phyloP scores from a whole-genome alignment of 768 basidiomycete species.

The Trametes gibbosa region DNA sequence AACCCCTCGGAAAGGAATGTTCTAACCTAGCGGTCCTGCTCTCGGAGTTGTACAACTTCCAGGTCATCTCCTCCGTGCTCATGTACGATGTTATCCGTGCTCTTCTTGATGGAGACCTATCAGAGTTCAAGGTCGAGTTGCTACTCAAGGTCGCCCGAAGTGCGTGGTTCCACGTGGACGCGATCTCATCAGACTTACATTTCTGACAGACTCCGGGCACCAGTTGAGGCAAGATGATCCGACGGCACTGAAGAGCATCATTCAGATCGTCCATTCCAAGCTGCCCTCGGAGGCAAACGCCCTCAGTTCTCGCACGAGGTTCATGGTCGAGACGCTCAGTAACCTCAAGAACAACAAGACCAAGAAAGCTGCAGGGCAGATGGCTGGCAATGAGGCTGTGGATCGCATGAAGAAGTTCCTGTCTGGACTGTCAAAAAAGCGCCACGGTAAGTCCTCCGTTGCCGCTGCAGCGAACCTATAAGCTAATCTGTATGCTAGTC shows the following conservation, averaged over 20 bases:
- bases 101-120: constrained; percentile 61
- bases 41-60: constrained; percentile 94
- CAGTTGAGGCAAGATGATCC: constrained; percentile 94
- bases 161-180: constrained; percentile 30
- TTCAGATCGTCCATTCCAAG: constrained; percentile 75
- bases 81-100: constrained; percentile 86
- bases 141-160: constrained; percentile 82
- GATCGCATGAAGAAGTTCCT: constrained; percentile 90
- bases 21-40: constrained; percentile 85
- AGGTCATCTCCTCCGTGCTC: constrained; percentile 85
- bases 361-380: constrained; percentile 61
- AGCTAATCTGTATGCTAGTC: constrained; percentile 44
- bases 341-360: constrained; percentile 92
- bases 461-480: not conserved
- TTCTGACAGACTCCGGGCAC: constrained; percentile 73
- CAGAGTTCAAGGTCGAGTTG: constrained; percentile 83
- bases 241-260: constrained; percentile 86
- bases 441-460: constrained; percentile 53
- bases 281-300: constrained; percentile 48
- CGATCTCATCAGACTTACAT: not conserved
- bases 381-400: constrained; percentile 72
- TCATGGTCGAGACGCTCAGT: constrained; percentile 92
- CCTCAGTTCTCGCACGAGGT: constrained; percentile 83
- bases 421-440: constrained; percentile 68
- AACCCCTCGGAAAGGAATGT: constrained; percentile 74